Evolutionary conservation across 257 asterid genomes (phyloP).

Genomic region (Solanum tarapatanum): DNA sequence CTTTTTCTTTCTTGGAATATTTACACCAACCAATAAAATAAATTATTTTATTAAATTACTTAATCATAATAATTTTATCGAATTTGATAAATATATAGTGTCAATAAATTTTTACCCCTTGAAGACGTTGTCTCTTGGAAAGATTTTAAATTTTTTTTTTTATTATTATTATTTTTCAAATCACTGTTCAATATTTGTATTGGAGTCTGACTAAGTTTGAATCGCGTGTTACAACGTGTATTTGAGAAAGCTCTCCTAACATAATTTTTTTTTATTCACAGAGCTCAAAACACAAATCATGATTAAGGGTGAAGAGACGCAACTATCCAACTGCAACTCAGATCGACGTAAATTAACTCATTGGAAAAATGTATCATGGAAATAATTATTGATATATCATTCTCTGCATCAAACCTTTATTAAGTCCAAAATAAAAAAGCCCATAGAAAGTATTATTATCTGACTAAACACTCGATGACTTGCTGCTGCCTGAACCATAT

Average conservation of each 20-base stretch:
- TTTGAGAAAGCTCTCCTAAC: too few species aligned
- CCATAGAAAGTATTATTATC: not conserved
- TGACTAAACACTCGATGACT: not conserved
- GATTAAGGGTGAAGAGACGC: too few species aligned
- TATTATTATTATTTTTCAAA: too few species aligned
- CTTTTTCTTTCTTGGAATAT: not conserved
- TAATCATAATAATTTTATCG: not conserved
- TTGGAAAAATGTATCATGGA: not conserved
- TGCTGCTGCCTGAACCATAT: not conserved
- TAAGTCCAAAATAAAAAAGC: not conserved
- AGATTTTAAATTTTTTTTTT: too few species aligned
- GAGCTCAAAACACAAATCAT: not conserved
- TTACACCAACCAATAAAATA: not conserved
- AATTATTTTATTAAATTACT: not conserved
- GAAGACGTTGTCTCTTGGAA: not conserved
- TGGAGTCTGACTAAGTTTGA: too few species aligned
- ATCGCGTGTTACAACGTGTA: too few species aligned
- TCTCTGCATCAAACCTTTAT: not conserved
- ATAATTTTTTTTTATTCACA: too few species aligned
- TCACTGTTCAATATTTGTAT: too few species aligned
- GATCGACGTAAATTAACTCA: not conserved
- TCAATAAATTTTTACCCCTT: not conserved
- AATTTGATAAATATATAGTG: not conserved
- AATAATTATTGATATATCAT: not conserved
- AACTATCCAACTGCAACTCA: not conserved